Conservation (phyloP, 1,284 basidiomycete species). For the Neolentinus lepideus region DNA sequence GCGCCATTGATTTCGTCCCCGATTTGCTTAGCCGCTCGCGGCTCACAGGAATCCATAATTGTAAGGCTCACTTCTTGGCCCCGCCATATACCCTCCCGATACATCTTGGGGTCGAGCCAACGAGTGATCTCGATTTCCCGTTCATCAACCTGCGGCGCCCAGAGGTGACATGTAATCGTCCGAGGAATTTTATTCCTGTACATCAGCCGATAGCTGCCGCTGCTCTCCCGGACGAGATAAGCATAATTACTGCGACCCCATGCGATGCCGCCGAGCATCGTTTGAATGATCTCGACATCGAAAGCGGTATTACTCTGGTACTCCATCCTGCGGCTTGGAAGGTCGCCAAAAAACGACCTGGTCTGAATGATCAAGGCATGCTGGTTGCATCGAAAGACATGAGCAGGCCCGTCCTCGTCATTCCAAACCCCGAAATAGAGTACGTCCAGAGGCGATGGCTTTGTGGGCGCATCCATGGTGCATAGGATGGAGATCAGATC, state of each 20-base stretch:
- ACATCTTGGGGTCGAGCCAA: background rate
- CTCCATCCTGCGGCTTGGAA: background rate
- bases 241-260: background rate
- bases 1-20: background rate
- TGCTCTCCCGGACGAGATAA: background rate
- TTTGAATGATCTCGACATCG: constrained; percentile 1
- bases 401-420: background rate
- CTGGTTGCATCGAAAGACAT: background rate
- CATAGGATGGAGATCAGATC: background rate
- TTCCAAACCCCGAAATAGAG: background rate
- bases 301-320: background rate
- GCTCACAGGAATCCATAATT: background rate
- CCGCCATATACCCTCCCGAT: background rate
- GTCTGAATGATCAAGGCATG: background rate
- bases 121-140: constrained; percentile 1
- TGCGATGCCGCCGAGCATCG: background rate
- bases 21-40: background rate
- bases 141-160: constrained; percentile 1
- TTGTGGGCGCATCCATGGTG: constrained; percentile 1
- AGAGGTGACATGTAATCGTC: background rate
- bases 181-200: background rate
- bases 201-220: constrained; percentile 1
- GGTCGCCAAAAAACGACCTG: background rate
- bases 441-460: background rate
- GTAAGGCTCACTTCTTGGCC: background rate